Conservation (phyloP, 78 protist genomes). For the Dictyostelium discoideum region DNA sequence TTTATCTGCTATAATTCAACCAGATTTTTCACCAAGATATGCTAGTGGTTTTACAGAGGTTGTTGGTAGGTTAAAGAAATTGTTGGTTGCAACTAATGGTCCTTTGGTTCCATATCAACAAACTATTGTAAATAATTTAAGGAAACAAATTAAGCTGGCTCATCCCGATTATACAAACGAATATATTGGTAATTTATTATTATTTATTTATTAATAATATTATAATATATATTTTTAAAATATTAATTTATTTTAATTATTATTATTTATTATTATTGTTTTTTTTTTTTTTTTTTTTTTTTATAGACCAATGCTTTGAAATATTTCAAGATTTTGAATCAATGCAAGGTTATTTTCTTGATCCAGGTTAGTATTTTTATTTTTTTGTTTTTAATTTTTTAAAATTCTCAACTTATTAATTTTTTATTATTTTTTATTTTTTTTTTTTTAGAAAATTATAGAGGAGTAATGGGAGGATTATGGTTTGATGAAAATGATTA, state of each 20-base stretch:
- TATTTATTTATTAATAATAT: too few relatives aligned
- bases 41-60: not conserved
- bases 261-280: too few relatives aligned
- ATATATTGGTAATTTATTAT: not conserved
- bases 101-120: not conserved
- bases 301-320: not conserved
- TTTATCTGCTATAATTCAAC: not conserved
- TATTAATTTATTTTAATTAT: not conserved
- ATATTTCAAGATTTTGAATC: too few relatives aligned
- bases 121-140: not conserved
- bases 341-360: not conserved
- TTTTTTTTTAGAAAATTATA: not conserved
- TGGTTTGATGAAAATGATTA: constrained; percentile 2
- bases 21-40: not conserved
- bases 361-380: not conserved
- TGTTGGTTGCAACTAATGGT: not conserved
- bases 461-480: not conserved
- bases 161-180: not conserved
- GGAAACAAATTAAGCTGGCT: not conserved
- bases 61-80: not conserved
- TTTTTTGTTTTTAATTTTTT: too few relatives aligned
- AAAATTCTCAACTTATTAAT: too few relatives aligned
- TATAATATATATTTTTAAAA: not conserved
- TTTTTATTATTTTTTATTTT: too few relatives aligned
- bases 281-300: too few relatives aligned